Conservation (phyloP, 2,329 filamentous ascomycete genomes). For the Curvularia verruculosa region DNA sequence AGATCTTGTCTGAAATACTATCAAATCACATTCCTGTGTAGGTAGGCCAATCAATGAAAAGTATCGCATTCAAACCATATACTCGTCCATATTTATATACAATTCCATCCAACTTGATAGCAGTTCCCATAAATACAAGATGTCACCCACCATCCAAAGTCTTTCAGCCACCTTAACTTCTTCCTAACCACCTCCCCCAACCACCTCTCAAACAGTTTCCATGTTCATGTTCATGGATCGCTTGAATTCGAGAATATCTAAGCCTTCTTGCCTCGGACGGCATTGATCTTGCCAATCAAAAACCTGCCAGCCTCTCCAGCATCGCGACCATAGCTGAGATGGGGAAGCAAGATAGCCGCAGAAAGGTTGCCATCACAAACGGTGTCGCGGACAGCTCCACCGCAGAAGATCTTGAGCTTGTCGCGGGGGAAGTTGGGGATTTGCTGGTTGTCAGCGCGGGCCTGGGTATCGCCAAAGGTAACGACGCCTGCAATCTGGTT, state of each 20-base stretch:
- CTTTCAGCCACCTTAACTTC: neutral
- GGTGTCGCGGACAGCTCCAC: slow-evolving; percentile 2
- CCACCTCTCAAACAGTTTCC: neutral
- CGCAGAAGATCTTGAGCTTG: slow-evolving; percentile 8
- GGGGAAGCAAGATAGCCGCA: slow-evolving; percentile 4
- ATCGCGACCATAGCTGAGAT: slow-evolving; percentile 8
- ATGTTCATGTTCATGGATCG: neutral
- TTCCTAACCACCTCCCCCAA: neutral
- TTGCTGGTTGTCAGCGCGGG: slow-evolving; percentile 4
- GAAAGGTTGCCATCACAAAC: slow-evolving; percentile 8
- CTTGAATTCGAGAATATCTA: neutral
- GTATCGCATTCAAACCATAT: neutral
- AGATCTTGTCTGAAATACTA: neutral
- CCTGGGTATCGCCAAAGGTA: slow-evolving; percentile 4
- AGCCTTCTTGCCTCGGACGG: neutral
- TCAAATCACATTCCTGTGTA: neutral
- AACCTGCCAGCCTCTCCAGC: slow-evolving; percentile 3
- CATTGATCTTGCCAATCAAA: slow-evolving; percentile 9
- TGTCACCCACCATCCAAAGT: neutral
- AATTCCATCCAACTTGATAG: neutral
- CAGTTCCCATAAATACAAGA: neutral
- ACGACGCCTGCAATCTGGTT: slow-evolving; percentile 6
- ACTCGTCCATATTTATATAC: neutral
- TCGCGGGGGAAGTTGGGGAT: slow-evolving; percentile 5
- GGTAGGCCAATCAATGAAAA: neutral